These are phyloP conservation scores for Stephania cephalantha DNA, from an alignment of 164 flowering plant genomes.

Conservation along the genomic window DNA sequence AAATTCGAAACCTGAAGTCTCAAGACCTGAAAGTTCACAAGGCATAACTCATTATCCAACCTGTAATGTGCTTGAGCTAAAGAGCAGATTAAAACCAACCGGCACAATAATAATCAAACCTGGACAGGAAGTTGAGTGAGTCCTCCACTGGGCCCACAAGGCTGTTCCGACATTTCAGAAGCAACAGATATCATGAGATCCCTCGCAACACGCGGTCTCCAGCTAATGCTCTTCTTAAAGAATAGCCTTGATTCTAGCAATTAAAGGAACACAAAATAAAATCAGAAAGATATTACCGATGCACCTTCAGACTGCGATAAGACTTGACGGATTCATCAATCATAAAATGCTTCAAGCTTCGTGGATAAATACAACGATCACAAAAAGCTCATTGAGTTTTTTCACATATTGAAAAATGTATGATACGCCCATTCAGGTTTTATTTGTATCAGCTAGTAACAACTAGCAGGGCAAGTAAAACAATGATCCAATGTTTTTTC, in stretches of 20 bases:
- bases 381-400: neutral
- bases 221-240: conserved; percentile 73
- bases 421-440: neutral
- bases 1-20: conserved; percentile 94
- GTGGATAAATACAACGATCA: neutral
- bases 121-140: conserved; percentile 78
- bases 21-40: conserved; percentile 54
- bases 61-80: neutral
- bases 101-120: conserved; percentile 28
- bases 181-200: conserved; percentile 92
- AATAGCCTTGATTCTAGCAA: conserved; percentile 70
- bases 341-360: neutral
- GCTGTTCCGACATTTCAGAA: conserved; percentile 71
- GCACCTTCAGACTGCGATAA: conserved; percentile 2
- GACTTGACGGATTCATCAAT: neutral
- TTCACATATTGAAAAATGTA: neutral
- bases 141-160: conserved; percentile 40
- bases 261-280: conserved; percentile 4
- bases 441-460: neutral
- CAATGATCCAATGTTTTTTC: too few species aligned
- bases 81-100: neutral
- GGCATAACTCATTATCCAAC: conserved; percentile 11
- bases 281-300: neutral
- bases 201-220: conserved; percentile 77
- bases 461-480: neutral